Evolutionary conservation across 805 yeast species (phyloP), one percentile per base, ranked within the genome.

Genomic region (Metschnikowia cerradonensis): DNA sequence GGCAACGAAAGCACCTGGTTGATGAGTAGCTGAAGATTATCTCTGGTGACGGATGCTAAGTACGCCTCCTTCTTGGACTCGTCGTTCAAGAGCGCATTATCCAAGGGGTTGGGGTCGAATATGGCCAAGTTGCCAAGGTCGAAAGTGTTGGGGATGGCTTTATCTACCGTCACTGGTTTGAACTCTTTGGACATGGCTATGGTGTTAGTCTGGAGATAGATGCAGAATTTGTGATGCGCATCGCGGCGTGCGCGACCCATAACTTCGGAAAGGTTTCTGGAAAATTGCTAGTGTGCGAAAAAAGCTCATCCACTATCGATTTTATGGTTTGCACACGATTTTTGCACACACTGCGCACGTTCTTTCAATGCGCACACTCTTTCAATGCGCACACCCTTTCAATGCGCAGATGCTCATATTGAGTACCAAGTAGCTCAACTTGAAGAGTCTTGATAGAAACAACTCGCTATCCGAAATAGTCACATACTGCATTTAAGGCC

Each of bases 1-100:
- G 99, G 99, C 51, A 90, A 79, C 13, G 96, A 88, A 52, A 94
- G 76, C 23, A 94, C 75, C 73, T 94, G 99, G 71, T 91, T 91
- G 61, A 94, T 83, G 61, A 94, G 76, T 52, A 92, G 77, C 72
- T 94, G 99, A 30, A 88, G 89, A 67, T 94, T 91, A 63, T 92
- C 99, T 73, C 99, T 83, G 35, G 97, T 82, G 17, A 82, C 73
- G 5, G 79, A 71, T 48, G 77, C 75, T 53, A 94, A 71, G 54
- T 85, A 79, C 44, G 72, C 78, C 66, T 90, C 96, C 61, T 80
- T 82, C 41, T 77, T 73, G 37, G 64, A 63, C 17, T 78, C 76
- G 60, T 85, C 79, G 33, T 77, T 77, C 46, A 89, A 70, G 57
- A 80, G 76, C 14, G 73, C 72, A 38, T 76, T 74, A 57, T 88